Conservation (phyloP, 2,329 filamentous ascomycete genomes). For the Alternaria sp. region DNA sequence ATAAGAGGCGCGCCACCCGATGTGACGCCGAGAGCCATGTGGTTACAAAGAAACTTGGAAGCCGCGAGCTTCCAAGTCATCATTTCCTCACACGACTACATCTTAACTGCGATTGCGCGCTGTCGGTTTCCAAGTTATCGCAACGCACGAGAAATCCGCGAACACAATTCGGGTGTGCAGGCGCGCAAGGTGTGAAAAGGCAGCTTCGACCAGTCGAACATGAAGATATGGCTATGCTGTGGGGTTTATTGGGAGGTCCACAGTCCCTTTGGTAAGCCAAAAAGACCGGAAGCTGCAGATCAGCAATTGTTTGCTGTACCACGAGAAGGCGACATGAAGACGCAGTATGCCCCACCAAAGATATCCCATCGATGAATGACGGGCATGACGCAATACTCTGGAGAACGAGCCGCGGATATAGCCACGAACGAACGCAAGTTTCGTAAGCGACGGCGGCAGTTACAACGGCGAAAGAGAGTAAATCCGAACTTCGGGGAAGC, state of each 20-base stretch:
- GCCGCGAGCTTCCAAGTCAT: background rate
- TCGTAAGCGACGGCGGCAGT: slow-evolving; percentile 16
- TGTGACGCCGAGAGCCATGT: background rate
- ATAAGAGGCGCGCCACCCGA: slow-evolving; percentile 11
- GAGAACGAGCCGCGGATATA: slow-evolving; percentile 12
- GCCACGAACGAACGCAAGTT: slow-evolving; percentile 1
- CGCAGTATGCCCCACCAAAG: slow-evolving; percentile 12
- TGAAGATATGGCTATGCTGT: slow-evolving; percentile 30
- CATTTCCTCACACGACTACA: background rate
- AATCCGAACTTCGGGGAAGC: slow-evolving; percentile 16
- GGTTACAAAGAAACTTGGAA: background rate
- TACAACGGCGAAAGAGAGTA: slow-evolving; percentile 12
- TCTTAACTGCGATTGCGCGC: background rate
- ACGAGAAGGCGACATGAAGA: slow-evolving; percentile 8
- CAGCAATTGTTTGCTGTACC: slow-evolving; percentile 22
- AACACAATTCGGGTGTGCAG: background rate
- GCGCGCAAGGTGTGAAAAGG: background rate
- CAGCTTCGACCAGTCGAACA: background rate
- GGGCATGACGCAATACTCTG: slow-evolving; percentile 17
- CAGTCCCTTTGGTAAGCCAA: slow-evolving; percentile 20
- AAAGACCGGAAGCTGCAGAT: slow-evolving; percentile 13
- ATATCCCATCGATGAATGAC: slow-evolving; percentile 11
- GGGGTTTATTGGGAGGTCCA: slow-evolving; percentile 26
- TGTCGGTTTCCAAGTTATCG: background rate
- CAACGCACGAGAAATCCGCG: background rate